Evolutionary conservation across 2,329 filamentous ascomycete species (phyloP).

Genomic region (Ophiostoma sp.): DNA sequence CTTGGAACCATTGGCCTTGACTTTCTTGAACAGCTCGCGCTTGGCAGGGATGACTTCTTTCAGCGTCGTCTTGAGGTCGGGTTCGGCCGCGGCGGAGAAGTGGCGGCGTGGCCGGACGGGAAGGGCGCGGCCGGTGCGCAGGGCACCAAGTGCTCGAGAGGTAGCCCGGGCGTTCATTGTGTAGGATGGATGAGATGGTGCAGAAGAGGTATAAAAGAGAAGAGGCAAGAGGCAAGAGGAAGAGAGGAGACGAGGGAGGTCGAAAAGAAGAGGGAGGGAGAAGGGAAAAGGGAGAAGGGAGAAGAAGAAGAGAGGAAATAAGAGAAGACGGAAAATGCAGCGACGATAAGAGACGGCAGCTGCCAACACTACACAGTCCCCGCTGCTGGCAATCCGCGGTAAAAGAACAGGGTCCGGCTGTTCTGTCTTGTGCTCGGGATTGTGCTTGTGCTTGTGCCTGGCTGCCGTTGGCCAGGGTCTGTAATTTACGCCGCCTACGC

Average conservation of each 20-base stretch:
- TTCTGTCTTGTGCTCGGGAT: background rate
- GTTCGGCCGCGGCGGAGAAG: conserved; percentile 73
- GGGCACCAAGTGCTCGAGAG: conserved; percentile 24
- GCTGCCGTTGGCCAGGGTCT: background rate
- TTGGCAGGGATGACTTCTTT: conserved; percentile 82
- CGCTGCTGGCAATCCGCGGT: background rate
- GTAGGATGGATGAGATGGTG: background rate
- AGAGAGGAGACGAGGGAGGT: background rate
- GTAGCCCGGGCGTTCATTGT: conserved; percentile 26
- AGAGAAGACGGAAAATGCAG: background rate
- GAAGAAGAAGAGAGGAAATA: background rate
- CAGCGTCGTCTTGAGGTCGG: conserved; percentile 82
- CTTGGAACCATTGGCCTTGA: conserved; percentile 79
- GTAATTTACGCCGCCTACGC: background rate
- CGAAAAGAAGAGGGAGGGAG: background rate
- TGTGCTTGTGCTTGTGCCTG: background rate
- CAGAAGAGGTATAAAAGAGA: background rate
- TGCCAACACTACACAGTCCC: background rate
- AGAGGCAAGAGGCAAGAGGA: background rate
- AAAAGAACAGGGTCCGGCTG: background rate
- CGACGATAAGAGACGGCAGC: conserved; percentile 2
- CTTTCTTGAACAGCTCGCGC: conserved; percentile 85
- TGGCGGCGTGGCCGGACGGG: conserved; percentile 39
- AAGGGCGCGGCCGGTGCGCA: conserved; percentile 23
- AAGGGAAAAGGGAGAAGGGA: background rate